Base-by-base conservation (phyloP, 2,329 filamentous ascomycete species). In the Fusarium decemcellulare region DNA sequence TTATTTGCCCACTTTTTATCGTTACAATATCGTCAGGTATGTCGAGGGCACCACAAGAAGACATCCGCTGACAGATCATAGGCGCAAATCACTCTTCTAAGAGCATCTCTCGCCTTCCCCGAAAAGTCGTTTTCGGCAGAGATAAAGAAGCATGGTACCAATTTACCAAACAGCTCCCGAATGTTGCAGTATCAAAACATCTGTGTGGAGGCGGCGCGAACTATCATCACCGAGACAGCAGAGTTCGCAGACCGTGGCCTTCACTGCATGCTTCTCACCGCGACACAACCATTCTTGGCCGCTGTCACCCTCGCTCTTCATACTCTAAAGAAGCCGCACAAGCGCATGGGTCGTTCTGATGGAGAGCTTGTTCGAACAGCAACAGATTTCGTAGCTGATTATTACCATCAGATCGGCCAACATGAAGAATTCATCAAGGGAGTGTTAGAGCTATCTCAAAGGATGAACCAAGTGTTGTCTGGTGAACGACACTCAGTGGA, bases 301-400 rank as follows among this genome's bases (percentile, higher is more conserved):
- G 67, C 70, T 0, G 64, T 65, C 2, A 72, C 70, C 2, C 61
- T 72, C 1, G 70, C 70, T 1, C 37, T 72, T 0, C 70, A 72
- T 7, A 72, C 70, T 3, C 69, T 72, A 11, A 72, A 71, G 43
- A 72, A 72, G 12, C 70, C 70, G 1, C 70, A 72, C 15, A 72
- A 72, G 34, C 58, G 70, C 1, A 72, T 72, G 70, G 70, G 70
- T 1, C 70, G 70, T 2, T 72, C 70, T 6, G 70, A 72, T 11
- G 65, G 68, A 7, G 70, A 72, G 5, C 67, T 72, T 14, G 65
- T 72, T 0, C 57, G 62, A 6, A 72, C 40, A 8, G 70, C 59
- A 0, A 62, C 65, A 0, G 70, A 72, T 2, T 71, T 66, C 5
- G 58, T 58, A 3, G 65, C 66, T 6, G 70, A 72, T 1, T 69